These are phyloP conservation scores for Nitzschia inconspicua DNA, from an alignment of 108 stramenopile species.

Conservation along the genomic window DNA sequence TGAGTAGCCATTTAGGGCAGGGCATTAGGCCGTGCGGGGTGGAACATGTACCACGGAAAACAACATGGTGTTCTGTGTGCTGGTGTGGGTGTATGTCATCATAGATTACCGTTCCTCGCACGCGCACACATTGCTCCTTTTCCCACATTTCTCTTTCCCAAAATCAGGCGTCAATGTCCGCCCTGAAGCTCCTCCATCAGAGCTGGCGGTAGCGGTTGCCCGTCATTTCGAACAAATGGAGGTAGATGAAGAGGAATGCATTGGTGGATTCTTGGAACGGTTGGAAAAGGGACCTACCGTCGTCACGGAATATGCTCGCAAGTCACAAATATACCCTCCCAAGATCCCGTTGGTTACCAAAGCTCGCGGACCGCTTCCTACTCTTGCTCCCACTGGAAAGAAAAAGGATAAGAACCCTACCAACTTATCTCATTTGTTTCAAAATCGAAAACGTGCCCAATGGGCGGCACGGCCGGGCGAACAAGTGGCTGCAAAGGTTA, in stretches of 20 bases:
- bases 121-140: not conserved
- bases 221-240: constrained; percentile 87
- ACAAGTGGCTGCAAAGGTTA: constrained; percentile 95
- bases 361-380: too few relatives aligned
- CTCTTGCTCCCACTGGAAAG: too few relatives aligned
- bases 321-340: constrained; percentile 29
- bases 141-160: not conserved
- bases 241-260: constrained; percentile 81
- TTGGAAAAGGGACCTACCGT: constrained; percentile 45
- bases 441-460: constrained; percentile 75
- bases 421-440: too few relatives aligned
- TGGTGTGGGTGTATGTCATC: too few relatives aligned
- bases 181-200: constrained; percentile 77
- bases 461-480: constrained; percentile 81
- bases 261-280: constrained; percentile 80
- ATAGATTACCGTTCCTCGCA: too few relatives aligned
- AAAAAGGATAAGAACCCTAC: too few relatives aligned
- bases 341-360: not conserved
- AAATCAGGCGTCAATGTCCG: constrained; percentile 56
- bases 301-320: constrained; percentile 71
- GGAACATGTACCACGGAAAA: too few relatives aligned
- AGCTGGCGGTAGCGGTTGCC: constrained; percentile 83
- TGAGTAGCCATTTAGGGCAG: too few relatives aligned
- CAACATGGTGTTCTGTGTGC: too few relatives aligned
- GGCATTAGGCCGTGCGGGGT: too few relatives aligned